Evolutionary conservation across 257 asterid species (phyloP).

Genomic region (Nyctanthes arbortristis): DNA sequence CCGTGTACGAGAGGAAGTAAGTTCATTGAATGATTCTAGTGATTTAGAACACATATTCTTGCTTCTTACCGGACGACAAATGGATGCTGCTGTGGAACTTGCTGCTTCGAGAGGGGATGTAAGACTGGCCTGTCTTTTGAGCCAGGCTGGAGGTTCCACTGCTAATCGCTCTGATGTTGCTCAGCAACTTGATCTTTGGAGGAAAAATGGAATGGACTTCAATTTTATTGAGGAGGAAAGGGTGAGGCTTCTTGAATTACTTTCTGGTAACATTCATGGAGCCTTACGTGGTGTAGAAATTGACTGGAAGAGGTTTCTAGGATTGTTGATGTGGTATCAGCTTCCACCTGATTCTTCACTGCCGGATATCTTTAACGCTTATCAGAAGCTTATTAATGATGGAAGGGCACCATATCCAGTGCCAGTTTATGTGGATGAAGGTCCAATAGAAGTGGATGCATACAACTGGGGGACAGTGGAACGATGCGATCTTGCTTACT

Average conservation of each 20-base stretch:
- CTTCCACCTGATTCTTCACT: slow-evolving; percentile 84
- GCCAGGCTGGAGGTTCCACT: slow-evolving; percentile 90
- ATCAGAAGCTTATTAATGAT: slow-evolving; percentile 78
- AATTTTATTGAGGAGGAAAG: slow-evolving; percentile 78
- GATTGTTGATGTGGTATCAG: slow-evolving; percentile 95
- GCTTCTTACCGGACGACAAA: slow-evolving; percentile 92
- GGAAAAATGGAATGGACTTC: slow-evolving; percentile 90
- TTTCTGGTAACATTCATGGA: slow-evolving; percentile 82
- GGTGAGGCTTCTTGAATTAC: slow-evolving; percentile 79
- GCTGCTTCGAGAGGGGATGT: slow-evolving; percentile 98
- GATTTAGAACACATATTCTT: slow-evolving; percentile 82
- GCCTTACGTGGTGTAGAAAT: slow-evolving; percentile 66
- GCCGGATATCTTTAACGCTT: slow-evolving; percentile 67
- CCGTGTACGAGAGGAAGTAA: slow-evolving; percentile 84
- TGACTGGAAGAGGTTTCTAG: slow-evolving; percentile 97
- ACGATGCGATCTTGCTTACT: slow-evolving; percentile 82
- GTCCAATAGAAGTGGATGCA: slow-evolving; percentile 50
- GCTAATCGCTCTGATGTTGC: slow-evolving; percentile 64
- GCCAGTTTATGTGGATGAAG: slow-evolving; percentile 94
- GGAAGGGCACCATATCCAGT: slow-evolving; percentile 92
- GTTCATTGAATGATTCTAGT: slow-evolving; percentile 61
- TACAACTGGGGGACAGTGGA: slow-evolving; percentile 46
- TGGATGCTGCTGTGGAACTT: slow-evolving; percentile 85
- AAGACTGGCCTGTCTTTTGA: slow-evolving; percentile 84
- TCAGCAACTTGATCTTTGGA: slow-evolving; percentile 87